These are phyloP conservation scores for Gossypium gossypioides DNA, from an alignment of 441 rosid species.

Conservation along the genomic window DNA sequence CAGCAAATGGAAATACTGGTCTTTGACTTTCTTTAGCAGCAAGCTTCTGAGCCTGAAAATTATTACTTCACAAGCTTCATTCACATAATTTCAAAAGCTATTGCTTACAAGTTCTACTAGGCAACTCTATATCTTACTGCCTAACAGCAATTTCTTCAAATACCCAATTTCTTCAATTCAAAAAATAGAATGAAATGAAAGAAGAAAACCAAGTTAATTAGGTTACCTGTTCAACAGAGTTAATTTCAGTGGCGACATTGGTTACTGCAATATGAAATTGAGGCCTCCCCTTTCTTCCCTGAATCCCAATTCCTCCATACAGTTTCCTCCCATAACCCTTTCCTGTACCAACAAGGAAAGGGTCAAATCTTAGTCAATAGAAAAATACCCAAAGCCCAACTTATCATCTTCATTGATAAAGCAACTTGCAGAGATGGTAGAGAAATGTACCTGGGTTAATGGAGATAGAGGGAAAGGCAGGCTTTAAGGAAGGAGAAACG, in stretches of 20 bases:
- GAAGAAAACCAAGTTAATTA: not conserved
- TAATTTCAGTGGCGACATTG: constrained; percentile 71
- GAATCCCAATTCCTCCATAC: constrained; percentile 40
- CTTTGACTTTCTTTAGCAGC: constrained; percentile 62
- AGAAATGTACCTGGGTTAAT: constrained; percentile 39
- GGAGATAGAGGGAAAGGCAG: constrained; percentile 33
- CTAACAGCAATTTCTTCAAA: not conserved
- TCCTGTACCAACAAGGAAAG: constrained; percentile 32
- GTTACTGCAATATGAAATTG: constrained; percentile 43
- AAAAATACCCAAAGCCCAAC: not conserved
- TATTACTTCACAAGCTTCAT: constrained; percentile 9
- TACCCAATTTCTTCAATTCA: not conserved
- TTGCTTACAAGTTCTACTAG: not conserved
- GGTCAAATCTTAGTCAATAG: not conserved
- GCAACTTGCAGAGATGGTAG: constrained; percentile 1
- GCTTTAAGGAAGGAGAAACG: constrained; percentile 36
- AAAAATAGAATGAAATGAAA: not conserved
- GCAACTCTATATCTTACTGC: not conserved
- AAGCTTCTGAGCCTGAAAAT: constrained; percentile 41
- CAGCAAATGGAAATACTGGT: constrained; percentile 84
- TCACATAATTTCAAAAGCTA: constrained; percentile 6
- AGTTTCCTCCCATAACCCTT: constrained; percentile 35
- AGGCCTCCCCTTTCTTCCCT: constrained; percentile 41
- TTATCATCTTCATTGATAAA: not conserved
- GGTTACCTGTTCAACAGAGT: constrained; percentile 56